A percentile compares a stretch with the other conserved stretches of the same genome.
These are phyloP conservation scores for Colletotrichum aenigma DNA, from an alignment of 2,329 filamentous ascomycete genomes.

Conservation along the genomic window DNA sequence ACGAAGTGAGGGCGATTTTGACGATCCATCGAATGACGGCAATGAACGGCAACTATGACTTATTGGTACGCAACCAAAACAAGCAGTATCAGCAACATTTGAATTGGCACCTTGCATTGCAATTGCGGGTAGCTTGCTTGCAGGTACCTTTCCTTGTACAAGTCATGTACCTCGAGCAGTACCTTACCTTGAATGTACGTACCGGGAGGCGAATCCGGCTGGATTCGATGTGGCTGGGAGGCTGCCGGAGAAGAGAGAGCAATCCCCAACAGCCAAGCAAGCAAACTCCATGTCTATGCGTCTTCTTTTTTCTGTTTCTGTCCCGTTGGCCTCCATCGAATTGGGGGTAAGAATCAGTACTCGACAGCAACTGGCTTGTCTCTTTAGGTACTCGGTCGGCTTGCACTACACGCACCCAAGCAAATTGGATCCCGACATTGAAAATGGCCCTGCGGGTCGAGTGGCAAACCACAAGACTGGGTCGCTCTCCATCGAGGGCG, in stretches of 20 bases:
- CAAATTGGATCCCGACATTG: background rate
- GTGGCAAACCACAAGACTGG: conserved; percentile 11
- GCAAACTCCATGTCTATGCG: background rate
- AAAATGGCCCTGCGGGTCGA: conserved; percentile 3
- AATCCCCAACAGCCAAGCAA: background rate
- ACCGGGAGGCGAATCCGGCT: background rate
- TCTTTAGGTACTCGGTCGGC: background rate
- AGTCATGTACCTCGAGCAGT: background rate
- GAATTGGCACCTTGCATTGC: background rate
- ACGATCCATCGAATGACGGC: background rate
- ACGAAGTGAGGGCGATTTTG: background rate
- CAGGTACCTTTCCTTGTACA: background rate
- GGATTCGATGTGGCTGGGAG: conserved; percentile 11
- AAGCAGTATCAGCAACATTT: background rate
- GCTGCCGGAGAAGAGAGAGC: background rate
- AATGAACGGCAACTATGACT: background rate
- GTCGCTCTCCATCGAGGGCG: background rate
- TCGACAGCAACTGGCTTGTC: background rate
- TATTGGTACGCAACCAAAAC: background rate
- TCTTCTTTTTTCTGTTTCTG: background rate
- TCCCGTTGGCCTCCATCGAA: background rate
- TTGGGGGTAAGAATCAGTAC: background rate
- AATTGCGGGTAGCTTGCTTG: background rate
- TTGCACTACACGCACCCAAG: background rate
- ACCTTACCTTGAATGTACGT: background rate